Percentiles rank a stretch among this genome's conserved stretches.
Evolutionary conservation across 1,139 yeast genomes (phyloP).

Genomic region (Debaryomycetaceae sp.): DNA sequence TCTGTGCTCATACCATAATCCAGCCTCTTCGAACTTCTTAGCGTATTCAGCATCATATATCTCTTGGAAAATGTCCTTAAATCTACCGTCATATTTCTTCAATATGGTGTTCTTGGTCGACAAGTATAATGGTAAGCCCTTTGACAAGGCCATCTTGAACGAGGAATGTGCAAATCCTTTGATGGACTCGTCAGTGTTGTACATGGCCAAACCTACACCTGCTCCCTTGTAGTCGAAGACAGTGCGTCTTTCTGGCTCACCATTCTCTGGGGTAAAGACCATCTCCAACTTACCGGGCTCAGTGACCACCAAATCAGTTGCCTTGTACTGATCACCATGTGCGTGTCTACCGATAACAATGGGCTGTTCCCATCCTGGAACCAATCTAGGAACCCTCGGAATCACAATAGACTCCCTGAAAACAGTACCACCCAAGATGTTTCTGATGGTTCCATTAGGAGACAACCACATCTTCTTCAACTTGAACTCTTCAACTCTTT

Average conservation of each 20-base stretch:
- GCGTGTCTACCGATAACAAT: slow-evolving; percentile 86
- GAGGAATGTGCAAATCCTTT: slow-evolving; percentile 75
- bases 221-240: slow-evolving; percentile 61
- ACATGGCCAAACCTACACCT: slow-evolving; percentile 81
- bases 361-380: slow-evolving; percentile 79
- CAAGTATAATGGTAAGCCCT: slow-evolving; percentile 63
- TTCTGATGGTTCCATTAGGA: slow-evolving; percentile 82
- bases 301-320: slow-evolving; percentile 68
- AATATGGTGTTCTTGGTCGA: slow-evolving; percentile 79
- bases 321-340: slow-evolving; percentile 80
- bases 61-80: slow-evolving; percentile 73
- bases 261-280: slow-evolving; percentile 60
- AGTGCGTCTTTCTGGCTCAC: slow-evolving; percentile 46
- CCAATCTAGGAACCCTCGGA: slow-evolving; percentile 70
- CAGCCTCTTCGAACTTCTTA: slow-evolving; percentile 53
- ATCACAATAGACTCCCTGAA: slow-evolving; percentile 82
- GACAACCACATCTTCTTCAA: slow-evolving; percentile 83
- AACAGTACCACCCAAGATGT: slow-evolving; percentile 78
- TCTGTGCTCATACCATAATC: slow-evolving; percentile 80
- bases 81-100: slow-evolving; percentile 78
- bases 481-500: slow-evolving; percentile 70
- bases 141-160: slow-evolving; percentile 67
- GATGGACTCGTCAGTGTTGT: slow-evolving; percentile 80
- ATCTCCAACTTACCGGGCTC: slow-evolving; percentile 68
- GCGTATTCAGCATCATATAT: slow-evolving; percentile 60